Evolutionary conservation across 192 early-diverging fungal genomes (phyloP).

Genomic region (Backusella liffmaniae): DNA sequence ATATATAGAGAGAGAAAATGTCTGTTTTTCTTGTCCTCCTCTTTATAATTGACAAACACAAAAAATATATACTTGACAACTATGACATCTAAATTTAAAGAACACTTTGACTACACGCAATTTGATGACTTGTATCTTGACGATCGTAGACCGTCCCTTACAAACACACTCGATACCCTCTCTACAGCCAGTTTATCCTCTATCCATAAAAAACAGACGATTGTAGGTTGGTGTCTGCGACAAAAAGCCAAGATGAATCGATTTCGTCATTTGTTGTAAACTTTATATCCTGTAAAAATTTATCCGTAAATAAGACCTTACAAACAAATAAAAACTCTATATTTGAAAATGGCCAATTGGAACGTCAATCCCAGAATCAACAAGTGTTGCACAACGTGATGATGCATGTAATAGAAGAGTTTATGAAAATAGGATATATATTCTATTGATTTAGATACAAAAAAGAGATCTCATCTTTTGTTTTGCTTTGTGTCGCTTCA

Average conservation of each 20-base stretch:
- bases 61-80: no score
- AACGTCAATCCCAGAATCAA: neutral
- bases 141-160: neutral
- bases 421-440: no score
- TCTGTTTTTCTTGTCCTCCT: neutral
- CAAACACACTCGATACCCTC: neutral
- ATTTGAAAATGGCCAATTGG: neutral
- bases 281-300: neutral
- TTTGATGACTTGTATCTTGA: neutral
- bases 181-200: neutral
- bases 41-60: neutral
- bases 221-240: neutral
- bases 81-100: neutral
- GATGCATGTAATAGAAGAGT: no score
- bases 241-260: constrained; percentile 10
- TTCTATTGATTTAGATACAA: no score
- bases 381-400: neutral
- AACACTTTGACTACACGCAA: neutral
- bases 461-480: no score
- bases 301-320: neutral
- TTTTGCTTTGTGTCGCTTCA: no score
- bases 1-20: neutral
- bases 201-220: neutral
- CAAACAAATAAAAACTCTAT: neutral
- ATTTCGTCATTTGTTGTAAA: constrained; percentile 10